Percentiles rank a stretch among this genome's conserved stretches.
These are phyloP conservation scores for Dipteronia sinensis DNA, from an alignment of 345 rosid genomes.

Conservation along the genomic window DNA sequence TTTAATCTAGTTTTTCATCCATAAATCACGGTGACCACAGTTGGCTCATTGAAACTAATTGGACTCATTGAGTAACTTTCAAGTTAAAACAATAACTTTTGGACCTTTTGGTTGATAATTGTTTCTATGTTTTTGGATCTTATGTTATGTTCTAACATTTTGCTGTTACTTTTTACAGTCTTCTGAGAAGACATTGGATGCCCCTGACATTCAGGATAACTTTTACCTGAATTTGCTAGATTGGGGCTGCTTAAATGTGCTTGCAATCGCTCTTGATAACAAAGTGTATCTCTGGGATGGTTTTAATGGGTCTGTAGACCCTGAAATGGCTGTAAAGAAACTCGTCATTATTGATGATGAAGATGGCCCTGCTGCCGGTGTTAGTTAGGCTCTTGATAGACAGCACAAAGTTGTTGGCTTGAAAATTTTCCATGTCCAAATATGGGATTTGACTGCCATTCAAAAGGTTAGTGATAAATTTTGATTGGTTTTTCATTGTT, in stretches of 20 bases:
- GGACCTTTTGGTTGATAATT: no score
- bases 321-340: neutral
- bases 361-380: conserved; percentile 23
- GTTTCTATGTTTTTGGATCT: neutral
- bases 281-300: conserved; percentile 40
- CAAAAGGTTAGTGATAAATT: conserved; percentile 1
- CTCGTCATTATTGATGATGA: conserved; percentile 20
- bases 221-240: conserved; percentile 43
- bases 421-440: conserved; percentile 38
- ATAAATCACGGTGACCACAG: neutral
- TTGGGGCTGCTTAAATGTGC: conserved; percentile 43
- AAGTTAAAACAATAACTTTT: no score
- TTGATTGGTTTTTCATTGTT: neutral
- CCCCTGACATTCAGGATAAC: conserved; percentile 37
- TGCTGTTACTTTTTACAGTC: conserved; percentile 22
- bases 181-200: conserved; percentile 43
- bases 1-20: neutral
- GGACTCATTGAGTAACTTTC: neutral
- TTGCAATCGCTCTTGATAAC: conserved; percentile 29
- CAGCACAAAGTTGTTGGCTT: conserved; percentile 35
- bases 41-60: neutral
- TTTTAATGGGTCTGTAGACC: conserved; percentile 22
- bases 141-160: neutral
- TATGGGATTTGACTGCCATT: conserved; percentile 27
- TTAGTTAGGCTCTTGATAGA: conserved; percentile 41